These are phyloP conservation scores for Protomyces gravidus DNA, from an alignment of 1,139 yeast genomes.

Conservation along the genomic window DNA sequence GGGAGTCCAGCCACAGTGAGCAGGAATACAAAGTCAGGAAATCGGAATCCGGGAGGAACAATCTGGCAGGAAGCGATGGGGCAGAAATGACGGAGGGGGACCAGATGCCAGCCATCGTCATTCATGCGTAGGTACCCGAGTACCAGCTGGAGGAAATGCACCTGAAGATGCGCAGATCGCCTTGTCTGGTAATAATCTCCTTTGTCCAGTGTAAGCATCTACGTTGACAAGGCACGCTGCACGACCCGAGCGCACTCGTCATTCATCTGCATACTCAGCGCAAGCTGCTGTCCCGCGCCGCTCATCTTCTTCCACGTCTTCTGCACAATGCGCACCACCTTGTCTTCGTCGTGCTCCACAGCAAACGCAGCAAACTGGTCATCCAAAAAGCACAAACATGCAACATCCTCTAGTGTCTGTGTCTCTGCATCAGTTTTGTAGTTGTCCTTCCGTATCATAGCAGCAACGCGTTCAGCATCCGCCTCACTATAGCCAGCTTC, in stretches of 20 bases:
- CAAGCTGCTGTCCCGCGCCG: constrained; percentile 10
- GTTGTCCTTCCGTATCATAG: constrained; percentile 10
- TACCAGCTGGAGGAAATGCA: too few relatives aligned
- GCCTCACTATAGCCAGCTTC: constrained; percentile 2
- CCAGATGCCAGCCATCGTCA: too few relatives aligned
- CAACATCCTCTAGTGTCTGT: constrained; percentile 20
- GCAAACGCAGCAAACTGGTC: constrained; percentile 3
- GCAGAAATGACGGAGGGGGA: too few relatives aligned
- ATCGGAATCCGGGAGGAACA: too few relatives aligned
- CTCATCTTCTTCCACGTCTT: constrained; percentile 26
- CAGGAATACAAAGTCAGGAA: too few relatives aligned
- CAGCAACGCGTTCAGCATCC: constrained; percentile 2
- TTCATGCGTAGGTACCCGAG: too few relatives aligned
- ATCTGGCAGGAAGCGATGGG: too few relatives aligned
- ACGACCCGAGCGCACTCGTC: constrained; percentile 5
- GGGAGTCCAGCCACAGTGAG: too few relatives aligned
- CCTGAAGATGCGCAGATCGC: too few relatives aligned
- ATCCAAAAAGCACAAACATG: constrained; percentile 19
- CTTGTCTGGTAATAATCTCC: too few relatives aligned
- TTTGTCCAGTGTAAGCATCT: too few relatives aligned
- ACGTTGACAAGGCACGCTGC: background rate
- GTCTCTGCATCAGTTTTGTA: constrained; percentile 11
- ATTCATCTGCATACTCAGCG: constrained; percentile 6
- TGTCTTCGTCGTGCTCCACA: constrained; percentile 7
- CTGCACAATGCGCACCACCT: constrained; percentile 7